phyloP scores from a whole-genome alignment of 2,329 filamentous ascomycete species.

The Periconia macrospinosa region DNA sequence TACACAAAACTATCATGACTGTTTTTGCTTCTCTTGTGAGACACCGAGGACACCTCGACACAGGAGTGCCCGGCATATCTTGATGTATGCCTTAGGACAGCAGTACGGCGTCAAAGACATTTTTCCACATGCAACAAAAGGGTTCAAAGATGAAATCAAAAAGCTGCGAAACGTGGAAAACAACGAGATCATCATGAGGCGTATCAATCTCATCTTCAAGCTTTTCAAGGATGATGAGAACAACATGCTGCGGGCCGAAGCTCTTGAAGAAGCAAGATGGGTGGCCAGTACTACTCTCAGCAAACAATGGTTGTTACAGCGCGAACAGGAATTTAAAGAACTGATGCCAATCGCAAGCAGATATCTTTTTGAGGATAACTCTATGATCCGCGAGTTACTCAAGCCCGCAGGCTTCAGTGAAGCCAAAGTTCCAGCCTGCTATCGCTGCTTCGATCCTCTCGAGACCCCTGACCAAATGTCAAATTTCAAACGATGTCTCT shows the following conservation, averaged over 20 bases:
- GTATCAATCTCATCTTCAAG: background rate
- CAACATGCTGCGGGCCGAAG: background rate
- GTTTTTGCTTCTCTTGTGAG: background rate
- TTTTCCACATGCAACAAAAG: background rate
- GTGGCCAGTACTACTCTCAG: background rate
- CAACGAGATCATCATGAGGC: background rate
- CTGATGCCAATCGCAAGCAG: background rate
- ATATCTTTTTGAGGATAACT: background rate
- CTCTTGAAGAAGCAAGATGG: background rate
- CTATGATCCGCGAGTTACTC: background rate
- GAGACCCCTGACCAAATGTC: background rate
- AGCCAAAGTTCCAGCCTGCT: background rate
- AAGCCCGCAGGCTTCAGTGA: no score
- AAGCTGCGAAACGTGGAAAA: background rate
- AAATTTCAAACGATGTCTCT: background rate
- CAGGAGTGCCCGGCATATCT: no score
- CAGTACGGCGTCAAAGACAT: background rate
- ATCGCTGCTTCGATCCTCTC: background rate
- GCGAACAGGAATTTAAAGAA: background rate
- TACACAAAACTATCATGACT: background rate
- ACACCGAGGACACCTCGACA: no score
- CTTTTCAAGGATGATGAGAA: background rate
- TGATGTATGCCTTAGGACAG: background rate
- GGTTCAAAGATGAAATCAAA: background rate
- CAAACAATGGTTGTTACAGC: background rate